Evolutionary conservation across 306 rosid species (phyloP).

Genomic region (Notholithocarpus densiflorus): DNA sequence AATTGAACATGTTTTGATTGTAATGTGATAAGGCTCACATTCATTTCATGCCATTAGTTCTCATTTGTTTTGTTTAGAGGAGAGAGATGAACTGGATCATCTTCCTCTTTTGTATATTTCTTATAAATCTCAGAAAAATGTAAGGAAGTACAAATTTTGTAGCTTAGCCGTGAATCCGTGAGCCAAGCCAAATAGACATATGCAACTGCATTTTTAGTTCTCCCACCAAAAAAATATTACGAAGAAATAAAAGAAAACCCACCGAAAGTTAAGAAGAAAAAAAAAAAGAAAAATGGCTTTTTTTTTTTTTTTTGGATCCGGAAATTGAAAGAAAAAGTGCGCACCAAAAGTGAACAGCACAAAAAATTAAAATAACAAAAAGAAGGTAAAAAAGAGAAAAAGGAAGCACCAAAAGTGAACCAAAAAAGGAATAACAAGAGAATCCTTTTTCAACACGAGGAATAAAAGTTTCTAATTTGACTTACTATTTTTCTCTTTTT

Average conservation of each 20-base stretch:
- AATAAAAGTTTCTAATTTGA: too few relatives aligned
- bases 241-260: not conserved
- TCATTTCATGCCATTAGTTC: too few relatives aligned
- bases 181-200: not conserved
- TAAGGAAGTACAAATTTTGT: not conserved
- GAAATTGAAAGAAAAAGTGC: not conserved
- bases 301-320: not conserved
- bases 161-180: not conserved
- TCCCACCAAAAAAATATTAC: not conserved
- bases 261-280: not conserved
- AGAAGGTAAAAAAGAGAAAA: too few relatives aligned
- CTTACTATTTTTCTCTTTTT: too few relatives aligned
- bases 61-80: too few relatives aligned
- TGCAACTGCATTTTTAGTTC: not conserved
- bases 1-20: too few relatives aligned
- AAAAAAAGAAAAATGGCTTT: not conserved
- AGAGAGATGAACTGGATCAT: too few relatives aligned
- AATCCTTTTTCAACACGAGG: too few relatives aligned
- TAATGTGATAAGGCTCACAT: too few relatives aligned
- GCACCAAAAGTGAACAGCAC: not conserved
- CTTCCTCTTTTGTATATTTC: too few relatives aligned
- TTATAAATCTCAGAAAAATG: too few relatives aligned
- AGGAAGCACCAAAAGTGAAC: slow-evolving; percentile 3
- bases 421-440: not conserved
- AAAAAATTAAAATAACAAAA: not conserved